Conservation (phyloP, 2,329 filamentous ascomycete genomes). For the Penicillium sp. region DNA sequence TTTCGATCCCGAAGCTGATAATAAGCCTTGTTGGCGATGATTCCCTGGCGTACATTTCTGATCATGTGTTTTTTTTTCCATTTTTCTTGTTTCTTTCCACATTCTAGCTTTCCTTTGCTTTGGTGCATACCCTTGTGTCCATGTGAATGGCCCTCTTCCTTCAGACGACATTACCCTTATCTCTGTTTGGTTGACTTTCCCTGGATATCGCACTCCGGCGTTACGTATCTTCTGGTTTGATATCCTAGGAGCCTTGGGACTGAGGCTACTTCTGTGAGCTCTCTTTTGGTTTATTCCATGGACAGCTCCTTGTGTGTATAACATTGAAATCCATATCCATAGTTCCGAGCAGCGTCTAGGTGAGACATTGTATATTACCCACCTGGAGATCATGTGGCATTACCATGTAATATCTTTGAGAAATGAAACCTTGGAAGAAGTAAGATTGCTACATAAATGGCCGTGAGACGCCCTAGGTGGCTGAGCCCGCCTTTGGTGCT, state of each 20-base stretch:
- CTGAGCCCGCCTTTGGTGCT: too few species aligned
- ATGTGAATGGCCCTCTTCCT: not conserved
- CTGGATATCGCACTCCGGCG: not conserved
- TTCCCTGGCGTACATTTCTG: slow-evolving; percentile 22
- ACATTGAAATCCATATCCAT: slow-evolving; percentile 16
- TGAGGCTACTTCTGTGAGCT: not conserved
- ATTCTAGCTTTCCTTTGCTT: slow-evolving; percentile 6
- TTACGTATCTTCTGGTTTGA: slow-evolving; percentile 4
- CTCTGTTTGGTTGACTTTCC: not conserved
- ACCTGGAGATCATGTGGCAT: too few species aligned
- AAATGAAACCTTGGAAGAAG: too few species aligned
- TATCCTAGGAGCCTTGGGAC: not conserved
- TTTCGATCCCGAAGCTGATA: slow-evolving; percentile 22
- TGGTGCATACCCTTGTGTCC: slow-evolving; percentile 10
- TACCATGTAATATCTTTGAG: too few species aligned
- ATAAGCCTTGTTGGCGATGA: slow-evolving; percentile 22
- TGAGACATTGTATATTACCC: not conserved
- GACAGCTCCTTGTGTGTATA: slow-evolving; percentile 18
- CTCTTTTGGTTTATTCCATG: not conserved
- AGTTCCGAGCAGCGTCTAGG: not conserved
- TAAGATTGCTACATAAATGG: too few species aligned
- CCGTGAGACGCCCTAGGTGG: too few species aligned
- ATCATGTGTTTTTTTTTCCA: slow-evolving; percentile 14
- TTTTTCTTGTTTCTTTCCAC: slow-evolving; percentile 2
- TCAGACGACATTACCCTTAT: not conserved